Evolutionary conservation across 2,329 filamentous ascomycete genomes (phyloP).

Genomic region (Exophiala dermatitidis): DNA sequence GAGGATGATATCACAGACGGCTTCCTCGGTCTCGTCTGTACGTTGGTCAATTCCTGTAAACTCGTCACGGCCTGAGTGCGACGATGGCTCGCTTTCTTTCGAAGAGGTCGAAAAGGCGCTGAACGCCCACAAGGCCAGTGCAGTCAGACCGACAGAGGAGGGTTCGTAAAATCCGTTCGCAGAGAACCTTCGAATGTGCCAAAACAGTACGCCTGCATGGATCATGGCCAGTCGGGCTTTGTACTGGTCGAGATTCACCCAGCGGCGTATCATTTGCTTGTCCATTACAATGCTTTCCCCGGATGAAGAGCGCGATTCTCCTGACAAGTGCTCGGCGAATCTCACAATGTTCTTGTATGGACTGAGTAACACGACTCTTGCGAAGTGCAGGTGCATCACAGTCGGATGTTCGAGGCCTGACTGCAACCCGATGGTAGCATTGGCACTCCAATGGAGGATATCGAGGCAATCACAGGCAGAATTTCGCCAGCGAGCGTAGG

Average conservation of each 20-base stretch:
- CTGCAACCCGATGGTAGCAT: not conserved
- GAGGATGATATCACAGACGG: not conserved
- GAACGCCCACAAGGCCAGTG: not conserved
- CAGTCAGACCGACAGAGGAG: not conserved
- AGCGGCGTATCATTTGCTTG: not conserved
- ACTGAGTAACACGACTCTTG: not conserved
- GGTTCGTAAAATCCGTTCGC: not conserved
- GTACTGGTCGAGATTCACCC: not conserved
- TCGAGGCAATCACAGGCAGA: not conserved
- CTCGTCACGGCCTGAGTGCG: not conserved
- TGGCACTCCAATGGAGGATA: not conserved
- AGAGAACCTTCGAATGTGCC: not conserved
- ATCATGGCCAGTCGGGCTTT: not conserved
- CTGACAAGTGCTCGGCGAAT: not conserved
- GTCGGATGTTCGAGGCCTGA: not conserved
- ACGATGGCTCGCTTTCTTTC: not conserved
- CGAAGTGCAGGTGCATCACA: not conserved
- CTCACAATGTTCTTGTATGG: not conserved
- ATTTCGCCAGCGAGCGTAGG: not conserved
- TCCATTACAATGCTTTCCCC: not conserved
- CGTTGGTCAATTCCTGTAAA: not conserved
- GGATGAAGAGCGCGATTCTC: not conserved
- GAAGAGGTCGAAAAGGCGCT: not conserved
- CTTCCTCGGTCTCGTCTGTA: not conserved
- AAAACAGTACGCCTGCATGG: not conserved